These are phyloP conservation scores for Fusarium acutatum DNA, from an alignment of 2,329 filamentous ascomycete species.

Conservation along the genomic window DNA sequence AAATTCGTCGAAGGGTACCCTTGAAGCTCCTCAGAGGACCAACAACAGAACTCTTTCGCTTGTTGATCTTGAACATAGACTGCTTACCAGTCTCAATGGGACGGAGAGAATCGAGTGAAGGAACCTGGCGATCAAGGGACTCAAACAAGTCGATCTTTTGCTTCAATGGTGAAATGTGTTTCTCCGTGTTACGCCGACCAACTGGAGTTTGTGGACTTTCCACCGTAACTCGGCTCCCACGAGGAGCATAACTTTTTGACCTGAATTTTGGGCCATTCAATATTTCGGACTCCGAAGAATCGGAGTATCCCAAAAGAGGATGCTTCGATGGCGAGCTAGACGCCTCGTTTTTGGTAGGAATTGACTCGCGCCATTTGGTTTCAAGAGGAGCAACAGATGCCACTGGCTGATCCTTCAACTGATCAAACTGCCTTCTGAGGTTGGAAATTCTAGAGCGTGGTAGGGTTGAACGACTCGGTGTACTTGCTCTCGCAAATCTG, in stretches of 20 bases:
- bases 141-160: constrained; percentile 47
- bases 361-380: constrained; percentile 13
- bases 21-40: constrained; percentile 9
- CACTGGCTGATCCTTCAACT: constrained; percentile 5
- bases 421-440: constrained; percentile 36
- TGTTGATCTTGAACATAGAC: not conserved
- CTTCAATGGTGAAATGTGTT: constrained; percentile 32
- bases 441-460: constrained; percentile 35
- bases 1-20: constrained; percentile 28
- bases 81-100: not conserved
- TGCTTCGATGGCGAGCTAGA: not conserved
- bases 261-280: not conserved
- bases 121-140: constrained; percentile 28
- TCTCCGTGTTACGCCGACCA: constrained; percentile 1
- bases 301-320: constrained; percentile 9
- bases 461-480: not conserved
- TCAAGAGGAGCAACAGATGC: constrained; percentile 11
- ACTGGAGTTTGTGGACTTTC: not conserved
- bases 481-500: not conserved
- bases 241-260: constrained; percentile 2
- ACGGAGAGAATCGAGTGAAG: not conserved
- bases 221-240: not conserved
- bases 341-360: not conserved
- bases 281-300: not conserved
- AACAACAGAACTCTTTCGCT: not conserved